Base-by-base conservation (phyloP, 106 monocot genomes). In the Iris macrosiphon region DNA sequence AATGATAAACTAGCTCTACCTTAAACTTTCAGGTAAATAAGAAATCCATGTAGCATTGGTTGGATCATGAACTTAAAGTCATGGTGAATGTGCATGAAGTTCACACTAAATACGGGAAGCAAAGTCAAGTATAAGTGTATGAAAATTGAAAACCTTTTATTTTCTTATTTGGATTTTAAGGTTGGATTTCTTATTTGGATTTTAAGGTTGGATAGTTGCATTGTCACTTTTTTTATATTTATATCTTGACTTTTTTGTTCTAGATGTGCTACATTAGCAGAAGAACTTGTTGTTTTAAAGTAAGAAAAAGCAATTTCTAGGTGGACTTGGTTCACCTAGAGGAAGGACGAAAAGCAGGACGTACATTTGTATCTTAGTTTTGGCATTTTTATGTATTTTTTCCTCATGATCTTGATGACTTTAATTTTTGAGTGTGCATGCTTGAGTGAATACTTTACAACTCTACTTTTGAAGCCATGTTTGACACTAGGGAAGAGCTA, bases 51-150 rank as follows among this genome's bases (percentile, higher is more conserved):
- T 89, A 86, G 46, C 69, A 72, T 6, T 95, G 95, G 89, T 14
- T 95, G 32, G 95, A 95, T 70, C 85, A 95, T 50, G 95, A 95
- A 45, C 89, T 95, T 66, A 89, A 95, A 72, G 79, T 89, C 22
- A 75, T 89, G 74, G 89, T 95, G 34, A 79, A 95, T 63, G 79
- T 89, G 48, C 79, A 89, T 67, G 89, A 89, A 82, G 89, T 95
- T 59, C 85, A 82, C 32, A 57, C 67, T 34, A 89, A 95, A 80
- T 95, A 89, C 55, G 89, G 82, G 55, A 95, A 95, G 55, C 95
- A 95, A 86, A 89, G 79, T 48, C 85, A 89, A 89, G 64, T 95
- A 89, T 95, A 89, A 43, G 89, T 61, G 43, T n/a, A n/a, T 57
- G 42, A 30, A 32, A 52, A 43, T 38, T 28, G 8, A 29, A 19